Base-by-base conservation (phyloP, 78 protist genomes). In the Cavenderia fasciculata region DNA sequence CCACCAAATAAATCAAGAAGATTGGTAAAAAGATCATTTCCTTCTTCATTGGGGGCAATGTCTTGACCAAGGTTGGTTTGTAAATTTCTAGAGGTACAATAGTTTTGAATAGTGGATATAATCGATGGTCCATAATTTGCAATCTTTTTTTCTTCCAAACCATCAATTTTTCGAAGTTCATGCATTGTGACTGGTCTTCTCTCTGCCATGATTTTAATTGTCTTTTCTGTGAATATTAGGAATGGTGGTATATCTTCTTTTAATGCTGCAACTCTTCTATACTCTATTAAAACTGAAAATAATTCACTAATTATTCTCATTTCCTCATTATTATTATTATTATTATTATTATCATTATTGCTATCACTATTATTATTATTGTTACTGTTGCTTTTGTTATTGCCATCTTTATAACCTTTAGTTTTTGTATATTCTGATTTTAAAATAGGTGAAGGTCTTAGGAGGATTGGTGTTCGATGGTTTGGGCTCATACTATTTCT, bases 61-160 rank as follows among this genome's bases (percentile, higher is more conserved):
- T n/a, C n/a, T n/a, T n/a, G n/a, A n/a, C n/a, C n/a, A n/a, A n/a
- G n/a, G n/a, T n/a, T 61, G 4, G 36, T 61, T 4, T 23, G 11
- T 4, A 12, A 4, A 21, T 38, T 63, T 3, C n/a, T 36, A 16
- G 2, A 38, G 25, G 12, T 40, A 63, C 72, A 62, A 63, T 62
- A 77, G 4, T 62, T 44, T 47, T 77, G 29, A 21, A 77, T 65
- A 34, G 43, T 31, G 7, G 33, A 36, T 38, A 77, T 44, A 34
- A 77, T 63, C 46, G 87, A 63, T 27, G 11, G 29, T 16, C 87
- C 87, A 77, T 77, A 74, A 49, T 59, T 74, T 2, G 33, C 49
- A n/a, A 62, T 33, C 14, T 77, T 77, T 36, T 59, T 63, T 3
- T 16, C 59, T 11, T 77, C 87, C 34, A 77, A 25, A n/a, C 87